Evolutionary conservation across 2,329 filamentous ascomycete species (phyloP).

Genomic region (Xenosphaeropsis pyriputrescens): DNA sequence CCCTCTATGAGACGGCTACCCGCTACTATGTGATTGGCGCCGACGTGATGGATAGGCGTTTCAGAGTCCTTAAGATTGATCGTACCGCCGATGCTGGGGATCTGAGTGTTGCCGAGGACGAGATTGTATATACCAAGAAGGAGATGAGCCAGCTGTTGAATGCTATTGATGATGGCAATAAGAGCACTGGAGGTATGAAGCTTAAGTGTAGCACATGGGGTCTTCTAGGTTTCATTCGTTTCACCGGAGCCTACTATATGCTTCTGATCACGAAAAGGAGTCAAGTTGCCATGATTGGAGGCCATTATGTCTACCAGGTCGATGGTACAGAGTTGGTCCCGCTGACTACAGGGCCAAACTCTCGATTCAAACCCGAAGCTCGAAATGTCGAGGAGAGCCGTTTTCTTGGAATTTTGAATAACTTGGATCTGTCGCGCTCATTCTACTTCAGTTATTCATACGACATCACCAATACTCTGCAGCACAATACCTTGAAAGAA

Average conservation of each 20-base stretch:
- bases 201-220: conserved; percentile 88
- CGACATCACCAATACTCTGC: conserved; percentile 81
- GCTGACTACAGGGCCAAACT: conserved; percentile 54
- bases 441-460: conserved; percentile 99
- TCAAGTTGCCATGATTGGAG: conserved; percentile 89
- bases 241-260: conserved; percentile 96
- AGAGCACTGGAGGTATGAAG: conserved; percentile 75
- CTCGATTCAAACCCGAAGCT: conserved; percentile 61
- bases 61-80: conserved; percentile 89
- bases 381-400: conserved; percentile 76
- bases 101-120: conserved; percentile 80
- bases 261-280: conserved; percentile 89
- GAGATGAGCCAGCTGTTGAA: conserved; percentile 91
- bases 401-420: conserved; percentile 78
- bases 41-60: conserved; percentile 77
- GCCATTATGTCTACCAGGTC: conserved; percentile 90
- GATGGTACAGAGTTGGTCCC: conserved; percentile 88
- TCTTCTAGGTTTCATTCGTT: conserved; percentile 84
- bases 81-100: conserved; percentile 68
- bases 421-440: conserved; percentile 75
- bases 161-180: conserved; percentile 91
- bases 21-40: conserved; percentile 90
- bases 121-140: conserved; percentile 81
- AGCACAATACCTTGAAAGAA: conserved; percentile 80
- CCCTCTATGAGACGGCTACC: conserved; percentile 88